These are phyloP conservation scores for Colletotrichum sp. DNA, from an alignment of 2,329 filamentous ascomycete species.

Conservation along the genomic window DNA sequence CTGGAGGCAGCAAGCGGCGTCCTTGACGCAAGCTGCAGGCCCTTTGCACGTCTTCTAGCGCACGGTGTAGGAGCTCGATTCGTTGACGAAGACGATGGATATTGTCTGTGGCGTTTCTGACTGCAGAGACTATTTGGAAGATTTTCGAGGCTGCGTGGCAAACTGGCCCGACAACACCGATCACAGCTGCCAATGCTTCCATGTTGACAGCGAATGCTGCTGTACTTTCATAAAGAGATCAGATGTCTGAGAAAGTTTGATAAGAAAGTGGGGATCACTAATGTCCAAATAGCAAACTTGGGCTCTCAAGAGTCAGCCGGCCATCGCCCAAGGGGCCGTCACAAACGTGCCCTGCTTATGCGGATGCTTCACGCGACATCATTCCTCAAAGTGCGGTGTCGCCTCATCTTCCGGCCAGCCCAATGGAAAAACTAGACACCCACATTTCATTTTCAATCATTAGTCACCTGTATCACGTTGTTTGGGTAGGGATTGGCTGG, in stretches of 20 bases:
- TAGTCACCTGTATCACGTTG: background rate
- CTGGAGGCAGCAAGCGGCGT: background rate
- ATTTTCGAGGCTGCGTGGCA: background rate
- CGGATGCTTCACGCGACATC: background rate
- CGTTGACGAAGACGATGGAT: background rate
- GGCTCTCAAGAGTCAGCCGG: background rate
- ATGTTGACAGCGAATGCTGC: background rate
- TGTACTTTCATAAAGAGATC: background rate
- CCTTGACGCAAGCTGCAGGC: background rate
- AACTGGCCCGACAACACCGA: background rate
- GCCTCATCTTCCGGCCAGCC: background rate
- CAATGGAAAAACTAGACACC: background rate
- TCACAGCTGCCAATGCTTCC: background rate
- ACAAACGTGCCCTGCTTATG: background rate
- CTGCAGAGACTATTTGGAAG: background rate
- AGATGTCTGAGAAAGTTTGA: background rate
- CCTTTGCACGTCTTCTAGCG: background rate
- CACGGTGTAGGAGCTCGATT: background rate
- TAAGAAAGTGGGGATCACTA: background rate
- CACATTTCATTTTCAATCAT: background rate
- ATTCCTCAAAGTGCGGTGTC: background rate
- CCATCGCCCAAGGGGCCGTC: background rate
- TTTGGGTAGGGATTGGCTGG: background rate
- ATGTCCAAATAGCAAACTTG: background rate
- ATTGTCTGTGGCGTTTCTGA: background rate